phyloP scores from a whole-genome alignment of 148 eudicot species.

The Beta vulgaris region DNA sequence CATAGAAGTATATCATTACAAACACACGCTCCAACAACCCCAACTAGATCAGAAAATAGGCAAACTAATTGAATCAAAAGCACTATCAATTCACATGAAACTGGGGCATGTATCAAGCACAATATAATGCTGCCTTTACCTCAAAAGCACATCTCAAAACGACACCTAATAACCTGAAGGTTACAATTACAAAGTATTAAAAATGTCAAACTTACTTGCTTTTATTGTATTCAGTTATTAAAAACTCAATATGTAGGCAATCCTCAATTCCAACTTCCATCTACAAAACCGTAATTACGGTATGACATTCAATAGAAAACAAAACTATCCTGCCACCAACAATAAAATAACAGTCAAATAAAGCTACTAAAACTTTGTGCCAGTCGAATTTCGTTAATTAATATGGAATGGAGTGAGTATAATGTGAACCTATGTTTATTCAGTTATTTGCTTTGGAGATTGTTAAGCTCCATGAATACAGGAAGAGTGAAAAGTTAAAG shows the following conservation, averaged over 20 bases:
- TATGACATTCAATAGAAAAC: too few relatives aligned
- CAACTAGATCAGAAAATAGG: background rate
- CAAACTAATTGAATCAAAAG: background rate
- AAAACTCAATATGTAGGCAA: constrained; percentile 96
- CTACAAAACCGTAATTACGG: constrained; percentile 41
- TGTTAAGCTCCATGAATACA: too few relatives aligned
- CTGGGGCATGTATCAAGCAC: background rate
- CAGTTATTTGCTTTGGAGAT: too few relatives aligned
- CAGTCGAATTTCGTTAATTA: too few relatives aligned
- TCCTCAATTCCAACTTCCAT: constrained; percentile 99
- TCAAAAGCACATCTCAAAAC: too few relatives aligned
- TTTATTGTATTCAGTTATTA: constrained; percentile 95
- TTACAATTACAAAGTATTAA: background rate
- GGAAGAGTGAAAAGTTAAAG: too few relatives aligned
- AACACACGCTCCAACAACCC: background rate
- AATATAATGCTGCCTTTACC: background rate
- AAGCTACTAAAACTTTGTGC: too few relatives aligned
- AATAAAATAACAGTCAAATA: too few relatives aligned
- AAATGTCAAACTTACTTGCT: constrained; percentile 75
- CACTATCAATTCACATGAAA: background rate
- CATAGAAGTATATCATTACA: background rate
- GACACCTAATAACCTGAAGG: background rate
- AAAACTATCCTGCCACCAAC: too few relatives aligned
- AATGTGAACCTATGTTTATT: too few relatives aligned
- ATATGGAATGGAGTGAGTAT: too few relatives aligned